Evolutionary conservation across 75 land plant species (phyloP).

Genomic region (Isoetes taiwanensis): DNA sequence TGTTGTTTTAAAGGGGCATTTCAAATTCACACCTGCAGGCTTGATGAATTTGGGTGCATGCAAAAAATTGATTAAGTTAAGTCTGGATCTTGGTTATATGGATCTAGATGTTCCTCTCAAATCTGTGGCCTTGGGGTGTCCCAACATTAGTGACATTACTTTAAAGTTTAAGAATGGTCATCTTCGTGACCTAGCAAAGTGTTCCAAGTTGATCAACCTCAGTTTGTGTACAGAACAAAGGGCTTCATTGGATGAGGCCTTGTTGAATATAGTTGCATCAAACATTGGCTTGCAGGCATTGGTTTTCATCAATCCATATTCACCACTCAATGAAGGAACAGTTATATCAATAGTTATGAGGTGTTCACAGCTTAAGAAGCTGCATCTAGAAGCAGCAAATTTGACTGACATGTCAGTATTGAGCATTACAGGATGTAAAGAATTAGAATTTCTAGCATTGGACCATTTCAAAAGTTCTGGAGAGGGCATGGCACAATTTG

Average conservation of each 20-base stretch:
- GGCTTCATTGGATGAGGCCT: conserved; percentile 10
- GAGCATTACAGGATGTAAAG: conserved; percentile 20
- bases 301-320: not conserved
- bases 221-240: conserved; percentile 14
- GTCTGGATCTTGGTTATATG: conserved; percentile 12
- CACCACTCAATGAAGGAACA: conserved; percentile 17
- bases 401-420: conserved; percentile 18
- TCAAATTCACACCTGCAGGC: conserved; percentile 22
- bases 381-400: conserved; percentile 13
- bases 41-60: conserved; percentile 20
- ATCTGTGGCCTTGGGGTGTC: conserved; percentile 13
- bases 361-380: conserved; percentile 21
- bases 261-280: conserved; percentile 12
- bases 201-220: conserved; percentile 12
- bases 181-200: conserved; percentile 10
- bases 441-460: conserved; percentile 15
- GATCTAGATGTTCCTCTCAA: conserved; percentile 21
- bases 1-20: conserved; percentile 18
- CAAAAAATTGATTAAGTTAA: conserved; percentile 11
- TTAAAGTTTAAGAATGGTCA: conserved; percentile 20
- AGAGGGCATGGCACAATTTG: conserved; percentile 27
- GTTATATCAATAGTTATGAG: conserved; percentile 9
- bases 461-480: conserved; percentile 19
- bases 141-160: conserved; percentile 10
- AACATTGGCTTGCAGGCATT: conserved; percentile 21